phyloP scores from a whole-genome alignment of 148 eudicot species.

The Beta vulgaris region DNA sequence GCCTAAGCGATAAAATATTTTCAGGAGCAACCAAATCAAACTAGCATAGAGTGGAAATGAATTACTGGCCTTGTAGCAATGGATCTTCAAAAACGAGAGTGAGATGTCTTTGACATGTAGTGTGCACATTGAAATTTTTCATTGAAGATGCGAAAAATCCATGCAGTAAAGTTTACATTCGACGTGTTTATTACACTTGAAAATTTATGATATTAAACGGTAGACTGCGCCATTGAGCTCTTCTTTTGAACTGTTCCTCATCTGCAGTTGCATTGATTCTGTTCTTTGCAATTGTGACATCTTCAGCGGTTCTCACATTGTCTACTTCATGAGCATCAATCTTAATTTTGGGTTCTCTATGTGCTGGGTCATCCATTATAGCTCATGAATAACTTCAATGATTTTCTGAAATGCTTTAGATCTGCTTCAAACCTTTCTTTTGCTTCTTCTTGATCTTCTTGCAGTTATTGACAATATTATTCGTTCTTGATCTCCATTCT shows the following conservation, averaged over 20 bases:
- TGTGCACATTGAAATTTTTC: background rate
- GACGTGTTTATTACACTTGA: background rate
- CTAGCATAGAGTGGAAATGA: background rate
- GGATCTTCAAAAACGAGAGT: background rate
- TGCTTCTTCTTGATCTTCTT: too few species aligned
- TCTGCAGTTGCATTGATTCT: background rate
- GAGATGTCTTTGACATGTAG: background rate
- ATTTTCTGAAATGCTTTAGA: too few species aligned
- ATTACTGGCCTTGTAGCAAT: background rate
- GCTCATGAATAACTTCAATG: too few species aligned
- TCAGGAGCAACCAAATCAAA: too few species aligned
- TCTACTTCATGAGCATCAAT: background rate
- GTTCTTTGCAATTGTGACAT: background rate
- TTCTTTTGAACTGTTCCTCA: background rate
- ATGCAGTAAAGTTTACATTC: background rate
- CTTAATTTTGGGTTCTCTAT: background rate
- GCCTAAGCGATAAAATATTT: too few species aligned
- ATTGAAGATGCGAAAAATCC: background rate
- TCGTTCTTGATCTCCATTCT: too few species aligned
- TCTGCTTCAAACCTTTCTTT: too few species aligned
- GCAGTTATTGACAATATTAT: too few species aligned
- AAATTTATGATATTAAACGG: background rate
- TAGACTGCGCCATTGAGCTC: background rate
- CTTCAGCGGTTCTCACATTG: background rate
- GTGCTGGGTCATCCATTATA: too few species aligned